phyloP scores from a whole-genome alignment of 139 green algal genomes.

The Chlamydomonas sp. region DNA sequence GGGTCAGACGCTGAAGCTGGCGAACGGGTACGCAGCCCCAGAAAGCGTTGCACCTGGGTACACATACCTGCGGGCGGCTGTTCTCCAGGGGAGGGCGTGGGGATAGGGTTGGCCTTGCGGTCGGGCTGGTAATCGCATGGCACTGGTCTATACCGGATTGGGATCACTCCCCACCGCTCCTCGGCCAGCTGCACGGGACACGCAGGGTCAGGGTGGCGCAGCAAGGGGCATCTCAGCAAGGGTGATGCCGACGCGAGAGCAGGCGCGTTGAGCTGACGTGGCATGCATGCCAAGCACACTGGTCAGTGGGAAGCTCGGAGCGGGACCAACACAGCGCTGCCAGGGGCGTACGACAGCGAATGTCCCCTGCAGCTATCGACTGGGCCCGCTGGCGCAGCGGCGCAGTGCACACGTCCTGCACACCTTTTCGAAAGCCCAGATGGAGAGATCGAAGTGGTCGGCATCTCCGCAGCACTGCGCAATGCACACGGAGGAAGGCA shows the following conservation, averaged over 20 bases:
- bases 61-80: neutral
- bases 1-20: too few species aligned
- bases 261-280: too few species aligned
- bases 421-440: constrained; percentile 29
- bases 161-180: constrained; percentile 23
- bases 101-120: neutral
- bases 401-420: neutral
- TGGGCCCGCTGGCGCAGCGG: neutral
- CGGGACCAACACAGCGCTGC: too few species aligned
- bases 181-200: constrained; percentile 22
- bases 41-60: neutral
- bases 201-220: neutral
- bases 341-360: too few species aligned
- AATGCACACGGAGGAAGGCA: too few species aligned
- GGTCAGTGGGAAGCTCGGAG: too few species aligned
- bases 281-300: too few species aligned
- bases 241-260: too few species aligned
- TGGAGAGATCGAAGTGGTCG: neutral
- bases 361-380: neutral
- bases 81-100: neutral
- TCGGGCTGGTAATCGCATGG: constrained; percentile 31
- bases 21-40: neutral
- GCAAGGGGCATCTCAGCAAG: too few species aligned
- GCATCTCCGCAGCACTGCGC: too few species aligned
- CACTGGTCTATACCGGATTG: constrained; percentile 23